Conservation (phyloP, 495 filamentous ascomycete genomes). For the Tetracladium marchalianum region DNA sequence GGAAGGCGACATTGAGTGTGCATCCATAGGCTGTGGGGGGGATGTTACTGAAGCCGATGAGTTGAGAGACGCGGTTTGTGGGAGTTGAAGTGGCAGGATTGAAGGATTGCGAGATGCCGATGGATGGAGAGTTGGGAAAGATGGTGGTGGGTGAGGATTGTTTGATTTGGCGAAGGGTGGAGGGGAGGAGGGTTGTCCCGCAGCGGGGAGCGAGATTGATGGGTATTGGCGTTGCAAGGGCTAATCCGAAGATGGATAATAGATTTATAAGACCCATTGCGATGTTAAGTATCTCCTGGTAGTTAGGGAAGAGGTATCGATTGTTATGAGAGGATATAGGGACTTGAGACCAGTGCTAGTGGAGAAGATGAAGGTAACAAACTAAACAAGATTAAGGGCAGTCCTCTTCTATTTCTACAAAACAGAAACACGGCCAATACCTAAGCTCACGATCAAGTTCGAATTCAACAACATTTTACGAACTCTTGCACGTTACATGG, state of each 20-base stretch:
- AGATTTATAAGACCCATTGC: not conserved
- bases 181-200: slow-evolving; percentile 9
- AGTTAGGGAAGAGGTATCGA: too few relatives aligned
- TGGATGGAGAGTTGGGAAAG: slow-evolving; percentile 3
- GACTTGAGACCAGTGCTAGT: not conserved
- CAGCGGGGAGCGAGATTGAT: slow-evolving; percentile 17
- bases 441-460: too few relatives aligned
- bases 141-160: slow-evolving; percentile 2
- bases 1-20: slow-evolving; percentile 13
- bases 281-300: too few relatives aligned
- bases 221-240: slow-evolving; percentile 10
- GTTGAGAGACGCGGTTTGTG: slow-evolving; percentile 12
- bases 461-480: too few relatives aligned
- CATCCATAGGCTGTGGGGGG: slow-evolving; percentile 12
- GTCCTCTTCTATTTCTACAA: too few relatives aligned
- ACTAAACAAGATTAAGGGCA: too few relatives aligned
- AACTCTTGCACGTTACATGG: too few relatives aligned
- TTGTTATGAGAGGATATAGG: too few relatives aligned
- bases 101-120: slow-evolving; percentile 7
- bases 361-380: too few relatives aligned
- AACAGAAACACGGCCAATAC: too few relatives aligned
- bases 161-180: slow-evolving; percentile 9
- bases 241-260: slow-evolving; percentile 9
- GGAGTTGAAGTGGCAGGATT: not conserved
- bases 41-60: slow-evolving; percentile 13